Conservation (phyloP, 495 filamentous ascomycete genomes). For the Tuber calosporum region DNA sequence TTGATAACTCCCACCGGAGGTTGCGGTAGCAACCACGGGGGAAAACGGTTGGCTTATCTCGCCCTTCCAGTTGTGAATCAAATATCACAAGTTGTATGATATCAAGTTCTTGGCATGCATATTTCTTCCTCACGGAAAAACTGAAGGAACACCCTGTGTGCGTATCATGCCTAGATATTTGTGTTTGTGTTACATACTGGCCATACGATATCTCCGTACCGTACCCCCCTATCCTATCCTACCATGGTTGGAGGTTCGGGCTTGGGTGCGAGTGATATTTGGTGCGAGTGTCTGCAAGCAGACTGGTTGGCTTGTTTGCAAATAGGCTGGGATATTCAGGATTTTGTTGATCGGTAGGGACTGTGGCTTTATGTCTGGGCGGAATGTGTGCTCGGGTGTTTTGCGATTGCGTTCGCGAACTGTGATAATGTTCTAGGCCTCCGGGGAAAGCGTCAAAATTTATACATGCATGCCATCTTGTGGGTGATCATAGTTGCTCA, state of each 20-base stretch:
- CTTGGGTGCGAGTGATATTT: conserved; percentile 1
- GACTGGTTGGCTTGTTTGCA: no score
- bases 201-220: no score
- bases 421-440: no score
- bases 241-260: neutral
- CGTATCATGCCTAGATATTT: no score
- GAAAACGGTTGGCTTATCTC: conserved; percentile 1
- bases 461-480: neutral
- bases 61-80: no score
- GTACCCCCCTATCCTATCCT: no score
- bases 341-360: neutral
- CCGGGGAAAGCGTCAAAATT: neutral
- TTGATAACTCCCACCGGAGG: no score
- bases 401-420: neutral
- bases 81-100: no score
- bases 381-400: neutral
- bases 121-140: neutral
- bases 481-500: neutral
- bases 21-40: neutral
- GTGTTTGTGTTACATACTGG: neutral
- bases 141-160: neutral
- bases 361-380: neutral
- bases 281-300: neutral
- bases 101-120: neutral
- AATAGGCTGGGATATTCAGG: no score